Base-by-base conservation (phyloP, 2,329 filamentous ascomycete genomes). In the Graphilbum sp. region DNA sequence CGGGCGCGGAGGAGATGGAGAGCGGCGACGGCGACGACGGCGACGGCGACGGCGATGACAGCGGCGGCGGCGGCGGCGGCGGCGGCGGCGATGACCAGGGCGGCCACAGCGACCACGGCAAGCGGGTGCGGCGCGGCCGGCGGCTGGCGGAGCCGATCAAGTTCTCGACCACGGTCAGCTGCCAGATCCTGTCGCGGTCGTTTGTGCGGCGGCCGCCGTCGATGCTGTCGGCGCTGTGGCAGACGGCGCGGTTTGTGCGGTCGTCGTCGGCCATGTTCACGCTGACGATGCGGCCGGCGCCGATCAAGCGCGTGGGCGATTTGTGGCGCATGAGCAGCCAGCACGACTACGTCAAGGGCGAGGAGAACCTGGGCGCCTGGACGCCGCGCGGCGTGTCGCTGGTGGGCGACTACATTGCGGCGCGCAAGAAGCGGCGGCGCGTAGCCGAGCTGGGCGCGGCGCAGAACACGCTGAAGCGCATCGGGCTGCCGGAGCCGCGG, bases 241-340 rank as follows among this genome's bases (percentile, higher is more conserved):
- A 85, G 50, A 78, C 79, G 18, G 75, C 83, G 31, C 72, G 87
- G 19, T 79, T 95, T 42, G 83, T 95, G 7, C 85, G 86, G 52
- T 90, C 87, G 8, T 83, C 80, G 0, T 83, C 84, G 17, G 77
- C 75, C 33, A 83, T 94, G 41, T 98, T 93, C 58, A 86, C 83
- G 2, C 63, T 96, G 36, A 77, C 77, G 6, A 78, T 96, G 56
- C 79, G 85, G 23, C 90, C 90, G 0, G 78, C 84, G 8, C 86
- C 86, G 3, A 86, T 93, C 36, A 95, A 95, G 58, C 74, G 84
- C 34, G 84, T 86, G 1, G 85, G 85, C 3, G 90, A 98, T 54
- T 66, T 98, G 12, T 98, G 90, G 90, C 75, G 90, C 39, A 85
- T 96, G 75, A 92, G 86, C 55, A 96, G 87, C 15, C 79, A 84